These are phyloP conservation scores for Sinapis alba DNA, from an alignment of 441 rosid species.

Conservation along the genomic window DNA sequence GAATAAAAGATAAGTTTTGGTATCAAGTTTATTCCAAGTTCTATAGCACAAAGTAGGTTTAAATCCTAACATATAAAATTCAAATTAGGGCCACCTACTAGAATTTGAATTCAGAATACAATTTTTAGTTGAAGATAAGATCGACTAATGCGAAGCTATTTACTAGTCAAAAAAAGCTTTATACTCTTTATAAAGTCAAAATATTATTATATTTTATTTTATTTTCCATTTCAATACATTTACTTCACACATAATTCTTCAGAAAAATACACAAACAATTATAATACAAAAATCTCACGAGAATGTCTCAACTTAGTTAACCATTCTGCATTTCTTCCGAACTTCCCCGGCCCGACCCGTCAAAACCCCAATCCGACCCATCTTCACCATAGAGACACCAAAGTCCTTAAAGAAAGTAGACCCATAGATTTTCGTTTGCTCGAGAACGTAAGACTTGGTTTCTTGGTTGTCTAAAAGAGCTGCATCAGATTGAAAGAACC, in stretches of 20 bases:
- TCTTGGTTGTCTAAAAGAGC: conserved; percentile 52
- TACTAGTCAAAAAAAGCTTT: background rate
- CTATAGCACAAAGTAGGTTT: too few species aligned
- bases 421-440: conserved; percentile 31
- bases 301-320: conserved; percentile 30
- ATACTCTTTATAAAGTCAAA: background rate
- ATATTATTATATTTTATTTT: background rate
- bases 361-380: conserved; percentile 64
- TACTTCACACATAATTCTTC: background rate
- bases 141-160: background rate
- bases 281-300: background rate
- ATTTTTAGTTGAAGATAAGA: background rate
- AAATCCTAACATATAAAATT: too few species aligned
- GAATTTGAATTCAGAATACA: background rate
- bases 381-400: conserved; percentile 59
- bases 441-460: conserved; percentile 49
- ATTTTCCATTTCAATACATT: background rate
- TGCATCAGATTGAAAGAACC: conserved; percentile 56
- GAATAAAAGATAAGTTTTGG: too few species aligned
- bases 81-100: background rate
- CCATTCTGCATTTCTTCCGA: conserved; percentile 53
- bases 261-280: background rate
- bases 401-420: conserved; percentile 61
- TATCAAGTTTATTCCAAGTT: too few species aligned
- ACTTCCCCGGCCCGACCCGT: conserved; percentile 57